Conservation (phyloP, 2,329 filamentous ascomycete species). For the Exserohilum rostratum region DNA sequence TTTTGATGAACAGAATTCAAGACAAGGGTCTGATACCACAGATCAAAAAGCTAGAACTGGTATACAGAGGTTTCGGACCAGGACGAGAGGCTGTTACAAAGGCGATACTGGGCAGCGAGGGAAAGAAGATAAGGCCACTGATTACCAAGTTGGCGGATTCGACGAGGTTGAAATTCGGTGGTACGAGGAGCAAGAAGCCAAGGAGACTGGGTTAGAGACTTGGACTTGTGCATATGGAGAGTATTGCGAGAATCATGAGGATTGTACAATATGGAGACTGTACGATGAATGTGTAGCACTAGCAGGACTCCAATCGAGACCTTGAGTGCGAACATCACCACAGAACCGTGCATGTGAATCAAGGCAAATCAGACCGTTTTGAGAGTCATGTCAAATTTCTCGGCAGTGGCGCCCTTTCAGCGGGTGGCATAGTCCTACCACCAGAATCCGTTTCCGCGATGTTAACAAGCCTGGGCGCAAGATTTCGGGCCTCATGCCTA, state of each 20-base stretch:
- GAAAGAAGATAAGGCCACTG: conserved; percentile 73
- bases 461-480: conserved; percentile 42
- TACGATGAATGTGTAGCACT: neutral
- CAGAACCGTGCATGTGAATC: conserved; percentile 3
- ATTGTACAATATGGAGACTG: conserved; percentile 4
- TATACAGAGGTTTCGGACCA: conserved; percentile 82
- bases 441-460: conserved; percentile 52
- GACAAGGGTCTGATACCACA: conserved; percentile 78
- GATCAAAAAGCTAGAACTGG: conserved; percentile 78
- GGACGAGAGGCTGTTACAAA: conserved; percentile 91
- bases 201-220: conserved; percentile 72
- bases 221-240: neutral
- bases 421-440: conserved; percentile 51
- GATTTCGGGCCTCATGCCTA: conserved; percentile 36
- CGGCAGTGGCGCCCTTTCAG: conserved; percentile 54
- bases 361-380: conserved; percentile 8
- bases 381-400: conserved; percentile 43
- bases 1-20: conserved; percentile 82
- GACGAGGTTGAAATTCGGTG: conserved; percentile 94
- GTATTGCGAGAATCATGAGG: neutral
- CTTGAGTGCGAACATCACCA: neutral
- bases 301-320: neutral
- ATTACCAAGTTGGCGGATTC: conserved; percentile 82
- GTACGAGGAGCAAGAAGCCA: conserved; percentile 81
- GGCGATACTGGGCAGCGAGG: conserved; percentile 85